Evolutionary conservation across 2,329 filamentous ascomycete species (phyloP).

Genomic region (Dryadomyces sulphureus): DNA sequence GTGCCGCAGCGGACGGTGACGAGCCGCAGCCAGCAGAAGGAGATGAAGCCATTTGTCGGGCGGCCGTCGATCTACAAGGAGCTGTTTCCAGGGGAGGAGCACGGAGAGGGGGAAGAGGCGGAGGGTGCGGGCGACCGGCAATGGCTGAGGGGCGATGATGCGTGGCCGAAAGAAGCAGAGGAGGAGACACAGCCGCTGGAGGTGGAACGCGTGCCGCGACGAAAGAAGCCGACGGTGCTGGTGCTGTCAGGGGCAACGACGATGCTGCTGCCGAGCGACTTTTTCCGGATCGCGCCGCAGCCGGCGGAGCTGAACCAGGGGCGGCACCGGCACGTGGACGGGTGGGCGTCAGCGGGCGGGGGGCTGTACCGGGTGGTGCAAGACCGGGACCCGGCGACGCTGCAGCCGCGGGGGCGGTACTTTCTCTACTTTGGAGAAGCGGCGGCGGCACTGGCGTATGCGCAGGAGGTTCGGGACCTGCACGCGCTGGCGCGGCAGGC

Average conservation of each 20-base stretch:
- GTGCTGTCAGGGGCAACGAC: constrained; percentile 43
- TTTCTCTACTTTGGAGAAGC: constrained; percentile 51
- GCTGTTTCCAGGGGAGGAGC: constrained; percentile 8
- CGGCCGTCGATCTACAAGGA: constrained; percentile 9
- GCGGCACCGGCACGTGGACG: constrained; percentile 43
- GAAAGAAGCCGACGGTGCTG: constrained; percentile 26
- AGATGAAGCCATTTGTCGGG: not conserved
- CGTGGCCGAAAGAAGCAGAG: too few relatives aligned
- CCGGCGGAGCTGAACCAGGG: not conserved
- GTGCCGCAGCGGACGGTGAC: not conserved
- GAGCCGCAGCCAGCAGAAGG: not conserved
- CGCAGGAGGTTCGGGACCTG: constrained; percentile 35
- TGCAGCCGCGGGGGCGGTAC: constrained; percentile 50
- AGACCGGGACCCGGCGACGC: constrained; percentile 45
- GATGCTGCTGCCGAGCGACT: constrained; percentile 51
- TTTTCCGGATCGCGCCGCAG: constrained; percentile 45
- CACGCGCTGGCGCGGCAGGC: constrained; percentile 19
- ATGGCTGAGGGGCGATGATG: not conserved
- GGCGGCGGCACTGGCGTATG: constrained; percentile 46
- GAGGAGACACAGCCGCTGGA: too few relatives aligned
- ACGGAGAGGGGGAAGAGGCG: constrained; percentile 2
- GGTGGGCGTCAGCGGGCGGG: constrained; percentile 39
- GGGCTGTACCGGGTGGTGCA: constrained; percentile 36
- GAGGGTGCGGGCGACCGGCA: not conserved
- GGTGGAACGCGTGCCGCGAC: too few relatives aligned